Evolutionary conservation across 805 yeast species (phyloP).

Genomic region (Myxozyma melibiosi): DNA sequence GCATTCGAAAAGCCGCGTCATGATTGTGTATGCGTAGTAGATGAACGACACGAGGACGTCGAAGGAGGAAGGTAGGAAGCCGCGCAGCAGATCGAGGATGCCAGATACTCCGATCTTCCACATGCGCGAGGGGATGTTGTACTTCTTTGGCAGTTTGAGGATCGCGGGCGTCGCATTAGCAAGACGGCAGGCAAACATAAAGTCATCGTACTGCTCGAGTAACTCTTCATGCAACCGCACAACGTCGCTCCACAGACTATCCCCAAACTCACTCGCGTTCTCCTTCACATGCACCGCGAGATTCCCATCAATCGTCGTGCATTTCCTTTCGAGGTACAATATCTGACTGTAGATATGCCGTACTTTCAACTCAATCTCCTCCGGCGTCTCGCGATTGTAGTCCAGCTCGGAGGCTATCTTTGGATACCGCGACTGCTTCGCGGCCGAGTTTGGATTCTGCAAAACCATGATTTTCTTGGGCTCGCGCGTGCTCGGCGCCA

Average conservation of each 20-base stretch:
- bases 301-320: slow-evolving; percentile 4
- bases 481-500: slow-evolving; percentile 5
- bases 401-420: slow-evolving; percentile 11
- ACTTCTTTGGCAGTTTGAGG: slow-evolving; percentile 20
- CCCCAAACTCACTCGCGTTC: background rate
- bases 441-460: slow-evolving; percentile 22
- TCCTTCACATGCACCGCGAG: background rate
- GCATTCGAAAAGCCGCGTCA: slow-evolving; percentile 24
- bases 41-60: slow-evolving; percentile 13
- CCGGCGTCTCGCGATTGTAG: slow-evolving; percentile 7
- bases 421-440: background rate
- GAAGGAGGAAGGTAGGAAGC: slow-evolving; percentile 15
- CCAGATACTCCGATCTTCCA: slow-evolving; percentile 24
- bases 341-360: slow-evolving; percentile 12
- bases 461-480: slow-evolving; percentile 24
- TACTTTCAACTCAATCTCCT: slow-evolving; percentile 19
- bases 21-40: slow-evolving; percentile 14
- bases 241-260: slow-evolving; percentile 16
- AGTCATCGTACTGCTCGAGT: slow-evolving; percentile 29
- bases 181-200: slow-evolving; percentile 18
- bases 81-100: slow-evolving; percentile 16
- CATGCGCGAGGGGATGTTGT: slow-evolving; percentile 23
- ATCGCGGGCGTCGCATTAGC: slow-evolving; percentile 16
- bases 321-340: slow-evolving; percentile 12
- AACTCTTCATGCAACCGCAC: slow-evolving; percentile 17